Percentiles rank a stretch among this genome's conserved stretches.
Evolutionary conservation across 495 filamentous ascomycete genomes (phyloP).

Genomic region (Trichoderma parareesei): DNA sequence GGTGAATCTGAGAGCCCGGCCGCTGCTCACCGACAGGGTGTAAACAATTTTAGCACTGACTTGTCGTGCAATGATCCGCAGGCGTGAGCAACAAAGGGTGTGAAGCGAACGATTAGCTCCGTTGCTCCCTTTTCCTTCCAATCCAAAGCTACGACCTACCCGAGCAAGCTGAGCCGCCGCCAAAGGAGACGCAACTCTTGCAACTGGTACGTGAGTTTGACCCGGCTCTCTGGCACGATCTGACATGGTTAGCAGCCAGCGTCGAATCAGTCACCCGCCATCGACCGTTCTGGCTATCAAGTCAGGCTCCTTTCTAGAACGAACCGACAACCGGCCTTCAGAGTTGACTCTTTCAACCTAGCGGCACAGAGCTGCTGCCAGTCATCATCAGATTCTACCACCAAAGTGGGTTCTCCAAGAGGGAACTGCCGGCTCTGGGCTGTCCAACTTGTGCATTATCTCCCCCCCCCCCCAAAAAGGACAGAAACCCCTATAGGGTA

Average conservation of each 20-base stretch:
- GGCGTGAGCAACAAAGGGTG: constrained; percentile 2
- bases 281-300: not conserved
- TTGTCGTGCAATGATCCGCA: not conserved
- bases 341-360: not conserved
- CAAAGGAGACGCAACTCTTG: not conserved
- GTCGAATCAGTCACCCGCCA: not conserved
- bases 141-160: constrained; percentile 1
- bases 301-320: not conserved
- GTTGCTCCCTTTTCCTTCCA: not conserved
- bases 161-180: not conserved
- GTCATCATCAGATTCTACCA: not conserved
- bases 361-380: not conserved
- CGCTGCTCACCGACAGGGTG: constrained; percentile 1
- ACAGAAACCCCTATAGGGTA: not conserved
- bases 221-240: not conserved
- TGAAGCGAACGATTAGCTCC: constrained; percentile 4
- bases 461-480: not conserved
- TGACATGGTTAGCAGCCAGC: not conserved
- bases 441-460: constrained; percentile 3
- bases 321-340: not conserved
- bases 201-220: not conserved
- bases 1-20: not conserved
- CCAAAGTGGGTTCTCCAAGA: not conserved
- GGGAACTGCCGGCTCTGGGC: not conserved
- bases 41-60: not conserved